These are phyloP conservation scores for Beauveria varroae DNA, from an alignment of 2,329 filamentous ascomycete species.

Conservation along the genomic window DNA sequence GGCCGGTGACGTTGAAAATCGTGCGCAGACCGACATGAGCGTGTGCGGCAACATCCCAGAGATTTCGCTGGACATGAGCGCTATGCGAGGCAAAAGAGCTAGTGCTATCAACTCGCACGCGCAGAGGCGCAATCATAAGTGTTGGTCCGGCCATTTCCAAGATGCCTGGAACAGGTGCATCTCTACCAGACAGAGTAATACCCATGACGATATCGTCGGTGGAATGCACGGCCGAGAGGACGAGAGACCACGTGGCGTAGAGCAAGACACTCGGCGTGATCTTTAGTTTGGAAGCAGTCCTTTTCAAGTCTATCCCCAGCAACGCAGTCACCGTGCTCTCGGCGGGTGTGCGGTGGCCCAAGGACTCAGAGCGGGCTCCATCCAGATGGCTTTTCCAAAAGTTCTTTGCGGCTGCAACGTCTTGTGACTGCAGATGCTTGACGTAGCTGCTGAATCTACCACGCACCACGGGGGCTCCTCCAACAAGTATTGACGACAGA, in stretches of 20 bases:
- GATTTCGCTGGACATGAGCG: not conserved
- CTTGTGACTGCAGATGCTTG: not conserved
- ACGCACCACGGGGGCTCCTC: not conserved
- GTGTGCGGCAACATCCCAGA: not conserved
- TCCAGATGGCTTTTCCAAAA: not conserved
- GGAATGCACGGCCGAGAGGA: not conserved
- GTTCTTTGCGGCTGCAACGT: not conserved
- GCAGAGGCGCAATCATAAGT: conserved; percentile 16
- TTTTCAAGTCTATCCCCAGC: not conserved
- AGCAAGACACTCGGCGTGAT: not conserved
- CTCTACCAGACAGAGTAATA: conserved; percentile 15
- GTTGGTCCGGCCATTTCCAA: conserved; percentile 13
- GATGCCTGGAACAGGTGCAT: conserved; percentile 12
- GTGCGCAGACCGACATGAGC: not conserved
- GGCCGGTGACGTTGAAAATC: not conserved
- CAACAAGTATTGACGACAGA: not conserved
- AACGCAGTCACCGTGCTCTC: not conserved
- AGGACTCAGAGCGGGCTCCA: not conserved
- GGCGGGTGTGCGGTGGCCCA: not conserved
- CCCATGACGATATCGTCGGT: conserved; percentile 14
- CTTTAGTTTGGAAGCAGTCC: not conserved
- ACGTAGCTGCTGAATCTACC: not conserved
- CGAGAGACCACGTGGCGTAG: not conserved
- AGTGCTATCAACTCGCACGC: not conserved
- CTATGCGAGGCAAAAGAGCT: not conserved